phyloP scores from a whole-genome alignment of 23 red algal species.

The Agarophyton chilense region DNA sequence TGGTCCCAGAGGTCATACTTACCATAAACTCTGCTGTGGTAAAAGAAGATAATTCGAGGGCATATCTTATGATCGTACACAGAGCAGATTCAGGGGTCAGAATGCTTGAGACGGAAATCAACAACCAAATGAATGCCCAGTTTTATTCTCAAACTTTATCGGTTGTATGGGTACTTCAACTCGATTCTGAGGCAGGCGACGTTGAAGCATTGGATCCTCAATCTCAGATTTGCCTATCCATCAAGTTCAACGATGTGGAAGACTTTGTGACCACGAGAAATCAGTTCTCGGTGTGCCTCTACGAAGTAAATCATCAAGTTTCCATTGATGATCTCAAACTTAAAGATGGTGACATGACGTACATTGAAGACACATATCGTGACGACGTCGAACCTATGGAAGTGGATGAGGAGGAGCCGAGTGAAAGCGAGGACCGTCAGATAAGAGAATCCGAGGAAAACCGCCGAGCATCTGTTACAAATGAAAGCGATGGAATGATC shows the following conservation, averaged over 20 bases:
- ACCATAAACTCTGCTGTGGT: constrained; percentile 63
- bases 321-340: constrained; percentile 66
- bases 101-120: constrained; percentile 58
- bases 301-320: constrained; percentile 65
- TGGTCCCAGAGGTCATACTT: constrained; percentile 39
- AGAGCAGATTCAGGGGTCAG: constrained; percentile 17
- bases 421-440: constrained; percentile 31
- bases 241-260: constrained; percentile 48
- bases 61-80: constrained; percentile 59
- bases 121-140: constrained; percentile 62
- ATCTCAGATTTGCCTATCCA: constrained; percentile 41
- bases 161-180: constrained; percentile 68
- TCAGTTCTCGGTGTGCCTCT: constrained; percentile 70
- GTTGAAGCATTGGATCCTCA: constrained; percentile 5
- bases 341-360: constrained; percentile 55
- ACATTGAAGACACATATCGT: constrained; percentile 62
- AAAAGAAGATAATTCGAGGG: constrained; percentile 63
- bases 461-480: constrained; percentile 31
- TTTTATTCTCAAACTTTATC: constrained; percentile 59
- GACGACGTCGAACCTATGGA: constrained; percentile 81
- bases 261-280: constrained; percentile 67
- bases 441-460: constrained; percentile 20
- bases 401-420: constrained; percentile 64
- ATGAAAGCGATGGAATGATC: constrained; percentile 51
- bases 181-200: constrained; percentile 20